Percentiles rank a stretch among this genome's conserved stretches.
Conservation (phyloP, 2,329 filamentous ascomycete species). For the Colletotrichum chrysophilum region DNA sequence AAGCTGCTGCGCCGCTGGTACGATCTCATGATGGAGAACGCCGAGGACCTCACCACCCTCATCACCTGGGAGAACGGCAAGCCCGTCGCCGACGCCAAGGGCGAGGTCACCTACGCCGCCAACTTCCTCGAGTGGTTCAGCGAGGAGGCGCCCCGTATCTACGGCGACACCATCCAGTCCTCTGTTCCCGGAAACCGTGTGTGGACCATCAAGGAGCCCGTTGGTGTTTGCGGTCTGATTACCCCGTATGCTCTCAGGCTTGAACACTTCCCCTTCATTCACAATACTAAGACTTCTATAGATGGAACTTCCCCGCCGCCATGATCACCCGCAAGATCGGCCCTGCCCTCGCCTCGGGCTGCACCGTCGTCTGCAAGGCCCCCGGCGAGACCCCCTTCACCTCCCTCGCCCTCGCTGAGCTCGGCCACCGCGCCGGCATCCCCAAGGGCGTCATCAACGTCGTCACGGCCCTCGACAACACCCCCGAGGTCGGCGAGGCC, state of each 20-base stretch:
- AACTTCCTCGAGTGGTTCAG: slow-evolving; percentile 83
- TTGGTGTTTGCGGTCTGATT: slow-evolving; percentile 83
- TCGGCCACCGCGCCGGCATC: slow-evolving; percentile 85
- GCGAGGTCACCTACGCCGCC: slow-evolving; percentile 75
- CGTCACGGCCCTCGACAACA: slow-evolving; percentile 81
- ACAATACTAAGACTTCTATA: slow-evolving; percentile 24
- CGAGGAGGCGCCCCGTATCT: slow-evolving; percentile 76
- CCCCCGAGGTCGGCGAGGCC: slow-evolving; percentile 75
- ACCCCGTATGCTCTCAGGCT: slow-evolving; percentile 60
- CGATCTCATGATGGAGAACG: slow-evolving; percentile 78
- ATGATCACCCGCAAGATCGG: slow-evolving; percentile 77
- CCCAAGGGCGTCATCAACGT: slow-evolving; percentile 92
- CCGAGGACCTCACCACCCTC: slow-evolving; percentile 79
- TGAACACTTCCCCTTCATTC: not conserved
- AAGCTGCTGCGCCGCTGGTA: slow-evolving; percentile 82
- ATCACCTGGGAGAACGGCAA: slow-evolving; percentile 94
- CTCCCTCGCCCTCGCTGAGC: slow-evolving; percentile 83
- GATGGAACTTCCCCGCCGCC: slow-evolving; percentile 84
- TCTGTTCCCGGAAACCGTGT: slow-evolving; percentile 75
- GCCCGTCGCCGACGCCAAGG: slow-evolving; percentile 75
- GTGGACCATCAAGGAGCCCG: slow-evolving; percentile 80
- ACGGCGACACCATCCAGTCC: slow-evolving; percentile 77
- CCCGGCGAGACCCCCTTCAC: slow-evolving; percentile 94
- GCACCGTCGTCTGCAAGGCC: slow-evolving; percentile 91
- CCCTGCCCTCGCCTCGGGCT: slow-evolving; percentile 88